Evolutionary conservation across 192 early-diverging fungal species (phyloP).

Genomic region (Spizellomyces punctatus): DNA sequence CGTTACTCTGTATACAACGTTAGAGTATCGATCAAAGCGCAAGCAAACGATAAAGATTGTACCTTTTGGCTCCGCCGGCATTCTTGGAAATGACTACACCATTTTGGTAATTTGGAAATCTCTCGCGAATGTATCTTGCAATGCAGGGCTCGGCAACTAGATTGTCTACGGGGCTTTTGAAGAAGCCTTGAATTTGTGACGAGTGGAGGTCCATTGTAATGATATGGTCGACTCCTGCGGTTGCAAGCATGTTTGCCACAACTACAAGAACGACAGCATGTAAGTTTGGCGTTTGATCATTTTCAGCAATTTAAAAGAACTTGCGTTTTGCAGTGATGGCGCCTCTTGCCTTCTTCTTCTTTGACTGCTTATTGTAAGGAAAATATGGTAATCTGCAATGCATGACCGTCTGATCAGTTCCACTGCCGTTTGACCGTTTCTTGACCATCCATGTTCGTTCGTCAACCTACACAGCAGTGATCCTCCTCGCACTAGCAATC

Average conservation of each 20-base stretch:
- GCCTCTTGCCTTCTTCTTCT: slow-evolving; percentile 97
- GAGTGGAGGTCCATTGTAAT: slow-evolving; percentile 99
- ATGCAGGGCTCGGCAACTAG: slow-evolving; percentile 89
- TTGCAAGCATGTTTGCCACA: slow-evolving; percentile 91
- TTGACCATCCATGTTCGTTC: not conserved
- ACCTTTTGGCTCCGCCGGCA: slow-evolving; percentile 94
- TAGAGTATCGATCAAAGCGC: not conserved
- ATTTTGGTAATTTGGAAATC: slow-evolving; percentile 67
- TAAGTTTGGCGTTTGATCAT: not conserved
- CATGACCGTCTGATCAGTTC: not conserved
- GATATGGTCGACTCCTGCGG: slow-evolving; percentile 95
- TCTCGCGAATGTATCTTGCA: slow-evolving; percentile 80
- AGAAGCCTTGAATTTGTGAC: slow-evolving; percentile 95
- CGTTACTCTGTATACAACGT: slow-evolving; percentile 77
- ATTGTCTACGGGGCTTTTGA: slow-evolving; percentile 92
- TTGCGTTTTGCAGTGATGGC: slow-evolving; percentile 92
- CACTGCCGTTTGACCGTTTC: too few species aligned
- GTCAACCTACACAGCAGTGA: slow-evolving; percentile 81
- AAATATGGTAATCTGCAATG: slow-evolving; percentile 81
- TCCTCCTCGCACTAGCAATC: slow-evolving; percentile 85
- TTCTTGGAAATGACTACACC: slow-evolving; percentile 92
- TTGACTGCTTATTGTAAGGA: slow-evolving; percentile 96
- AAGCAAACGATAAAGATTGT: not conserved
- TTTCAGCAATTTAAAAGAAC: not conserved
- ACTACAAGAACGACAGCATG: slow-evolving; percentile 58